Percentiles rank a stretch among this genome's conserved stretches.
phyloP scores from a whole-genome alignment of 345 rosid genomes.

The Aquilaria yunnanensis region DNA sequence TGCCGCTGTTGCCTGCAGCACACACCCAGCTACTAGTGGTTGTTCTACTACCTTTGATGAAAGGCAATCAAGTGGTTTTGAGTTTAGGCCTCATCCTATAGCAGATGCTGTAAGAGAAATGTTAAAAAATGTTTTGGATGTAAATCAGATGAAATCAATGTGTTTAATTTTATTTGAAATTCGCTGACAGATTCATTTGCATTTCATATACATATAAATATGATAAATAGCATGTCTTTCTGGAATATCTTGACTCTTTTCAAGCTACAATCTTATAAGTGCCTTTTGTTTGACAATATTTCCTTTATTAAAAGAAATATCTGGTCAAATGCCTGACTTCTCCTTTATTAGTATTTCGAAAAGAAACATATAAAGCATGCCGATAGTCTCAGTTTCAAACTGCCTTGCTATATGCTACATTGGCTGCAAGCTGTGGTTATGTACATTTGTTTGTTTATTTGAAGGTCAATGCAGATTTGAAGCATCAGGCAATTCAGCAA shows the following conservation, averaged over 20 bases:
- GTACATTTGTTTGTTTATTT: conserved; percentile 41
- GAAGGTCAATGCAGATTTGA: conserved; percentile 78
- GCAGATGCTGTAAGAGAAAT: conserved; percentile 57
- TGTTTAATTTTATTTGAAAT: not conserved
- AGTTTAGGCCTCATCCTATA: conserved; percentile 63
- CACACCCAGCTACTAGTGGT: conserved; percentile 30
- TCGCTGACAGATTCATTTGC: no score
- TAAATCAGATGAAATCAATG: not conserved
- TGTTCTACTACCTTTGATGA: conserved; percentile 40
- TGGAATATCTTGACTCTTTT: no score
- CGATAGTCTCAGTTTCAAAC: not conserved
- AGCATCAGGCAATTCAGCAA: conserved; percentile 44
- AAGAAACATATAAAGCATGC: no score
- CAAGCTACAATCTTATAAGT: no score
- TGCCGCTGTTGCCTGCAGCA: conserved; percentile 27
- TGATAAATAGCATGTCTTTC: no score
- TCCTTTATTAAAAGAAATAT: no score
- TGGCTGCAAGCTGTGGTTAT: conserved; percentile 18
- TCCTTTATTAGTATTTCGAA: no score
- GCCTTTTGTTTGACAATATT: no score
- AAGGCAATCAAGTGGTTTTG: conserved; percentile 51
- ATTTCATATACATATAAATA: no score
- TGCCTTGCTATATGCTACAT: conserved; percentile 1
- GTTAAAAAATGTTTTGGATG: not conserved
- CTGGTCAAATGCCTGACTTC: no score